Conservation (phyloP, 139 green algal genomes). For the Yamagishiella unicocca region DNA sequence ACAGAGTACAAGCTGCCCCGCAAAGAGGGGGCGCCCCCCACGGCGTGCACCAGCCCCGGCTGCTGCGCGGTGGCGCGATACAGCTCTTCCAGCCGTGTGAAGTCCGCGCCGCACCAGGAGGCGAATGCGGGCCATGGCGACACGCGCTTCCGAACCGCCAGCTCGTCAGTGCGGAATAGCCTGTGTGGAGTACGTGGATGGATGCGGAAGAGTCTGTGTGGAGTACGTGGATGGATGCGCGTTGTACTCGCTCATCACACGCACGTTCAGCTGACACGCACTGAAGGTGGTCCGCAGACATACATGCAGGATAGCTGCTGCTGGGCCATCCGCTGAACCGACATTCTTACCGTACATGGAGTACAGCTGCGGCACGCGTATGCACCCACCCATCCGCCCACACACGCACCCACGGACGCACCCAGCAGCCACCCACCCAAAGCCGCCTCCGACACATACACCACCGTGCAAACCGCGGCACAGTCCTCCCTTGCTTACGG, state of each 20-base stretch:
- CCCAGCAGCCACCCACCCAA: conserved; percentile 25
- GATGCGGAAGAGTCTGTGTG: conserved; percentile 11
- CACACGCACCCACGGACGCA: background rate
- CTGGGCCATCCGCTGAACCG: background rate
- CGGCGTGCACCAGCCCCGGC: conserved; percentile 10
- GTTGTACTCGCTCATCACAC: conserved; percentile 5
- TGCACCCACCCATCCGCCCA: background rate
- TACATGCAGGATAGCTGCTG: conserved; percentile 16
- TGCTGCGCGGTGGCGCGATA: conserved; percentile 8
- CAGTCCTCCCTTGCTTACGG: too few species aligned
- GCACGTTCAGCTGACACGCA: background rate
- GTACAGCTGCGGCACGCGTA: conserved; percentile 1
- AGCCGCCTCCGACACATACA: background rate
- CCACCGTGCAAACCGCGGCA: background rate
- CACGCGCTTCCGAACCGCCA: conserved; percentile 29
- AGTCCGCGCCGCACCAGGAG: conserved; percentile 23
- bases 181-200: background rate
- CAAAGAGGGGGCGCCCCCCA: conserved; percentile 3
- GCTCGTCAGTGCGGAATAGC: conserved; percentile 27
- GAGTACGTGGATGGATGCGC: background rate
- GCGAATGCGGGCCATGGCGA: too few species aligned
- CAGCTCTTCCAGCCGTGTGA: background rate
- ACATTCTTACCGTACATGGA: background rate
- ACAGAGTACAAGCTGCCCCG: conserved; percentile 6
- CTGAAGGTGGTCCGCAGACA: background rate